These are phyloP conservation scores for Starmera stellimalicola DNA, from an alignment of 1,139 yeast genomes.

Conservation along the genomic window DNA sequence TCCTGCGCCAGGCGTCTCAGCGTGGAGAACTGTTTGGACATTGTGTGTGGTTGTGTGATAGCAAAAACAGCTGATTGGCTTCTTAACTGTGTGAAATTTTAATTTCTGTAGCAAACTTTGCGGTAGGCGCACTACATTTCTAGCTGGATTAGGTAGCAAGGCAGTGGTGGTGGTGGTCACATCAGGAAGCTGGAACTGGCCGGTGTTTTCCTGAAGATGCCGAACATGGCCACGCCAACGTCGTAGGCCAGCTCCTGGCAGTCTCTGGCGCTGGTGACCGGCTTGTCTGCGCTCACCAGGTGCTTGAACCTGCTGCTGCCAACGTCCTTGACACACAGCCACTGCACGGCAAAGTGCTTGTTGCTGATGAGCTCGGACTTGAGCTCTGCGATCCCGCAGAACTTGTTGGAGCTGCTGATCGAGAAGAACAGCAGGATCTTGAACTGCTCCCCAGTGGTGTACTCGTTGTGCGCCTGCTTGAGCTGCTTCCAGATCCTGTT, in stretches of 20 bases:
- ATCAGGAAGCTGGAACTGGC: conserved; percentile 13
- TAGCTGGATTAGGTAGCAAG: neutral
- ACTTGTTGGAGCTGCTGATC: conserved; percentile 50
- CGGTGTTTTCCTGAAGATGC: conserved; percentile 24
- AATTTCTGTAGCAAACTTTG: too few species aligned
- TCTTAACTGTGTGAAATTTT: too few species aligned
- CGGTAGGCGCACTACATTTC: too few species aligned
- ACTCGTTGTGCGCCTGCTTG: conserved; percentile 12
- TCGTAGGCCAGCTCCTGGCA: conserved; percentile 39
- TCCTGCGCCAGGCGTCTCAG: neutral
- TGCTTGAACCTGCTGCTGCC: conserved; percentile 38
- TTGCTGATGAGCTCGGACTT: conserved; percentile 21
- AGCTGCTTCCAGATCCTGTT: conserved; percentile 28
- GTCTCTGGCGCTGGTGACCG: conserved; percentile 52
- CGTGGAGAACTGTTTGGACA: neutral
- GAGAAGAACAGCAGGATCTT: conserved; percentile 41
- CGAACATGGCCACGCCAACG: conserved; percentile 39
- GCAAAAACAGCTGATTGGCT: conserved; percentile 1
- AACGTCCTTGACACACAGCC: conserved; percentile 43
- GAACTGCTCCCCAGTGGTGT: neutral
- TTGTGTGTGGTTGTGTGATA: too few species aligned
- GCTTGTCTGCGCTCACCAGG: conserved; percentile 38
- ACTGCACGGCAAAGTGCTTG: conserved; percentile 36
- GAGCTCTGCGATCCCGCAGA: conserved; percentile 60
- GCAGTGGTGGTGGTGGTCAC: neutral